Evolutionary conservation across 106 monocot species (phyloP), one percentile per base, ranked within the genome.

Genomic region (Platanthera zijinensis): DNA sequence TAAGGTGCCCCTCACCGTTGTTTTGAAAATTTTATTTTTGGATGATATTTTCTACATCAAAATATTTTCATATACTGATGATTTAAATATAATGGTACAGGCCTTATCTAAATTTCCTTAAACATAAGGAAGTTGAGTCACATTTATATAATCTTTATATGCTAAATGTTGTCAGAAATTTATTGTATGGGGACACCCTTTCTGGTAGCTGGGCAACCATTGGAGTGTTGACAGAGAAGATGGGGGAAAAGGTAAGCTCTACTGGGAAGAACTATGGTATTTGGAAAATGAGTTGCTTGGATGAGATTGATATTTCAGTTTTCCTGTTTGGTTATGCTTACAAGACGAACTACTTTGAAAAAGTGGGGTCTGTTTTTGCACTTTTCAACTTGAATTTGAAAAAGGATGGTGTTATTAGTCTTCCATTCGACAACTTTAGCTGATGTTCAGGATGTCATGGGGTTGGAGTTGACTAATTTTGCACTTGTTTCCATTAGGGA

Each of bases 191-290:
- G 7, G 93, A 97, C 71, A 85, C 66, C 22, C 76, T 91, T 66
- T 83, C 91, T 64, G 97, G 97, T 52, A 83, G 87, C 78, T 97
- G 97, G 97, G 91, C 89, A 12, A 97, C 97, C 10, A 86, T 84
- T 76, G 97, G 97, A 52, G 86, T 94, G 4, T 57, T 97, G 82
- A 84, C 77, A 3, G 97, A 97, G 49, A 97, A 89, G 75, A 87
- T 87, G 19, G 77, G 32, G n/a, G 52, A 84, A 5, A 89, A 81
- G 75, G 59, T 80, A 51, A 94, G 89, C 76, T 89, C 93, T 2
- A 28, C 80, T 47, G 93, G 93, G 82, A 97, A 91, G 75, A 80
- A 59, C 47, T 97, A 84, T 73, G 75, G 83, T 61, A 66, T 97
- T 48, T 97, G 97, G 86, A 97, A 94, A 74, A 75, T 97, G 57